Evolutionary conservation across 306 rosid genomes (phyloP).

Genomic region (Malus orientalis): DNA sequence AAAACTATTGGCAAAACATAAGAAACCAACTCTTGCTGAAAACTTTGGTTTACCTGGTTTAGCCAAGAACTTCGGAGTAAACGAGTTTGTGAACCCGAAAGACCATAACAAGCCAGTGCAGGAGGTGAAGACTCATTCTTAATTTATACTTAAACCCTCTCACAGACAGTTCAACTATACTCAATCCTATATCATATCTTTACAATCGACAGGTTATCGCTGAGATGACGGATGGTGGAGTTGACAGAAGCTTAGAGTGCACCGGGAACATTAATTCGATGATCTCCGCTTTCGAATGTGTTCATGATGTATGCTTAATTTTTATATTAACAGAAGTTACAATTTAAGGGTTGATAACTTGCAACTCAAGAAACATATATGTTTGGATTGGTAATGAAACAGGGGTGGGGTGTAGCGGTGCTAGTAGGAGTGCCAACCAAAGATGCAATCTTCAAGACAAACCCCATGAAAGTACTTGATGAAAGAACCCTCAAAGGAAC

Average conservation of each 20-base stretch:
- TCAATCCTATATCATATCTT: background rate
- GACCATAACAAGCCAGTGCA: slow-evolving; percentile 39
- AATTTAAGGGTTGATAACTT: background rate
- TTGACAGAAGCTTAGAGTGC: slow-evolving; percentile 12
- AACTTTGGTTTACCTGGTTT: background rate
- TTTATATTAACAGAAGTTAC: background rate
- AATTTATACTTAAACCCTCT: no score
- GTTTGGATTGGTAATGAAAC: background rate
- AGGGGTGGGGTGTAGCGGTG: slow-evolving; percentile 52
- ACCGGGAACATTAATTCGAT: slow-evolving; percentile 37
- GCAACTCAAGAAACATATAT: background rate
- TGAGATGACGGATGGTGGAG: background rate
- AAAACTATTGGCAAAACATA: no score
- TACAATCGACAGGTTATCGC: background rate
- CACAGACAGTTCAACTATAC: no score
- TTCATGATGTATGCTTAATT: slow-evolving; percentile 34
- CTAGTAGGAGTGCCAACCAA: slow-evolving; percentile 38
- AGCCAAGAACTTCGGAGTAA: slow-evolving; percentile 45
- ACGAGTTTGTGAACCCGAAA: slow-evolving; percentile 41
- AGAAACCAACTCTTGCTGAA: background rate
- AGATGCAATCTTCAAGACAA: slow-evolving; percentile 33
- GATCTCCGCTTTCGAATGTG: slow-evolving; percentile 47
- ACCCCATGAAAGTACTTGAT: slow-evolving; percentile 23
- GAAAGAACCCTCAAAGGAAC: slow-evolving; percentile 44
- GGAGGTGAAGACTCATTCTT: slow-evolving; percentile 5